Percentiles rank a stretch among this genome's conserved stretches.
phyloP scores from a whole-genome alignment of 2,329 filamentous ascomycete species.

The Neurospora sp. region DNA sequence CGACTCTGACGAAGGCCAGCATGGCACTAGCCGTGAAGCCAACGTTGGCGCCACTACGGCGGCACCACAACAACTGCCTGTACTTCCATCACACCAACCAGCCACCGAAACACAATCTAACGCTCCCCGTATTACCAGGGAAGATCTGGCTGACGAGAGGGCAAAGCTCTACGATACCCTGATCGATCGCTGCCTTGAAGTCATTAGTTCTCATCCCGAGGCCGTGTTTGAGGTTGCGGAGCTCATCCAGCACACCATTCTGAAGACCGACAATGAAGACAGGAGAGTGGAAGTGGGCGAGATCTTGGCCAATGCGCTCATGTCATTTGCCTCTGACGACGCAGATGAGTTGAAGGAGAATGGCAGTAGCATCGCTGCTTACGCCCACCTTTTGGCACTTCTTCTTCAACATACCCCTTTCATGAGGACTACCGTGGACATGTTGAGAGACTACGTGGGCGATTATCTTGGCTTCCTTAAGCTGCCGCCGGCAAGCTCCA shows the following conservation, averaged over 20 bases:
- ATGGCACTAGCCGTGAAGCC: constrained; percentile 13
- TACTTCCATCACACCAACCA: constrained; percentile 17
- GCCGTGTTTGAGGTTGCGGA: constrained; percentile 88
- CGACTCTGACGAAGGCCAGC: constrained; percentile 19
- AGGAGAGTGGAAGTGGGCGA: constrained; percentile 65
- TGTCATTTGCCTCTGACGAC: constrained; percentile 54
- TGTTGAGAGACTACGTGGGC: constrained; percentile 66
- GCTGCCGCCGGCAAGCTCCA: constrained; percentile 52
- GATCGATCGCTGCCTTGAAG: constrained; percentile 82
- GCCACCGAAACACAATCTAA: constrained; percentile 13
- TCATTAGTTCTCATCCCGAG: constrained; percentile 78
- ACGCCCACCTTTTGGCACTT: constrained; percentile 82
- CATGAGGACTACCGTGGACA: constrained; percentile 65
- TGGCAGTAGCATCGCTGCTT: constrained; percentile 63
- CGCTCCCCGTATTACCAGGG: constrained; percentile 47
- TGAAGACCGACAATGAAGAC: constrained; percentile 45
- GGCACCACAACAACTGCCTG: constrained; percentile 10
- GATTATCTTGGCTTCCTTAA: constrained; percentile 74
- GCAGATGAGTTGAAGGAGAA: constrained; percentile 53
- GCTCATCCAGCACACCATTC: constrained; percentile 65
- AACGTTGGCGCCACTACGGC: constrained; percentile 15
- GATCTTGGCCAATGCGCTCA: constrained; percentile 74
- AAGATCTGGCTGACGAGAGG: constrained; percentile 71
- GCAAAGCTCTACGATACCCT: constrained; percentile 63
- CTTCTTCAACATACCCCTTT: constrained; percentile 74